Base-by-base conservation (phyloP, 1,139 yeast species). In the Kodamaea alishanica region DNA sequence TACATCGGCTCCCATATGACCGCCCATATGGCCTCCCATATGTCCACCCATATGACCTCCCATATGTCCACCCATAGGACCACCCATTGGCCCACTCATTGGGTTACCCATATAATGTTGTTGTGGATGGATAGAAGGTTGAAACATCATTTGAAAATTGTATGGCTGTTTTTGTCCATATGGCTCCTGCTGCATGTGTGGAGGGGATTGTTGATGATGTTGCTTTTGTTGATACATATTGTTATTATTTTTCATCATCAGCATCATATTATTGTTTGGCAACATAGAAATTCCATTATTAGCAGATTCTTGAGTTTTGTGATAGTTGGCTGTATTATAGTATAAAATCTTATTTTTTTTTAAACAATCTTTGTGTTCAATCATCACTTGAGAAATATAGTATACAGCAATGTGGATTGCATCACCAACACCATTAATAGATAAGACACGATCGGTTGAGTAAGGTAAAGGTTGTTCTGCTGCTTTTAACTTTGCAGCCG, bases 381-480 rank as follows among this genome's bases (percentile, higher is more conserved):
- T 58, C 40, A 83, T 68, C 6, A 84, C 82, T 55, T 80, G 82
- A 2, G 85, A 79, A 41, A 87, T 73, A 54, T 83, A 83, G 57
- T 81, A 85, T 1, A 83, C 70, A 6, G 96, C 96, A 49, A 86
- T 84, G 54, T 86, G 95, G 37, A 89, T 77, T 2, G 95, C 90
- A 61, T 85, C 95, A 4, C 90, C 89, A 8, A 84, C 94, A 4
- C 97, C 97, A 9, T 75, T 68, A 12, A 89, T 75, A 25, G 81
- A 73, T 39, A 89, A 64, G 5, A 85, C 70, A 43, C 96, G 73
- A 57, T 89, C 97, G 10, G 92, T 86, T 1, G 95, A 84, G 45
- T 75, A 75, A 1, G 95, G 89, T 48, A 89, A 67, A 15, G 84
- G 77, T 35, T 78, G 77, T 38, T 85, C 92, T 15, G 86, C 87